phyloP scores from a whole-genome alignment of 2,329 filamentous ascomycete genomes.

The Botryotinia narcissicola region DNA sequence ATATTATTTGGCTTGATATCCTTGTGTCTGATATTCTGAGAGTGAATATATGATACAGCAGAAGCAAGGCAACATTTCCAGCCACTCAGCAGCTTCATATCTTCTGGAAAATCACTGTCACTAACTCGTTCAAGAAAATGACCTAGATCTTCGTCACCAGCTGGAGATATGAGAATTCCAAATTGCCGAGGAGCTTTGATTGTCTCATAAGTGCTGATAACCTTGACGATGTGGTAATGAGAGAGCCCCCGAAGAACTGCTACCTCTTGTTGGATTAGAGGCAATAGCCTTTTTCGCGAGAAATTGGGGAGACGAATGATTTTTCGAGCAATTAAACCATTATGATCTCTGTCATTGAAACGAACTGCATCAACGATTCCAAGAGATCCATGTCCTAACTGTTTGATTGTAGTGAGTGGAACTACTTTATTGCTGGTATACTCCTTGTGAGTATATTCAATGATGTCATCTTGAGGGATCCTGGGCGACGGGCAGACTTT shows the following conservation, averaged over 20 bases:
- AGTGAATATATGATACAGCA: conserved; percentile 25
- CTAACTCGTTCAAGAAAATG: conserved; percentile 26
- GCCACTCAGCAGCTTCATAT: conserved; percentile 12
- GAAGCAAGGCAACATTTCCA: conserved; percentile 28
- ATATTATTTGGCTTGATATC: conserved; percentile 30
- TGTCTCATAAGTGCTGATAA: conserved; percentile 27
- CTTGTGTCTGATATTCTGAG: conserved; percentile 26
- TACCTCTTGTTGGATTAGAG: conserved; percentile 27
- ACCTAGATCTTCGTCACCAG: conserved; percentile 26
- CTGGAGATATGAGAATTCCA: conserved; percentile 25
- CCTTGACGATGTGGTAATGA: conserved; percentile 24
- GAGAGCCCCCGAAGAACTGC: conserved; percentile 22
- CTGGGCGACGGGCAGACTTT: not conserved
- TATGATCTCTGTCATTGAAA: not conserved
- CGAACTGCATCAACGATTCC: conserved; percentile 26
- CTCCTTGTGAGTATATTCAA: conserved; percentile 20
- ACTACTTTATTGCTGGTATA: conserved; percentile 21
- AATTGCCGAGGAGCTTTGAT: conserved; percentile 25
- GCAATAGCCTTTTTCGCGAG: conserved; percentile 23
- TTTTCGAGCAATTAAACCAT: conserved; percentile 23
- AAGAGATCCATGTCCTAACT: conserved; percentile 26
- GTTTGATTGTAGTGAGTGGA: conserved; percentile 22
- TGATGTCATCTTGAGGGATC: not conserved
- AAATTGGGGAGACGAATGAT: conserved; percentile 23
- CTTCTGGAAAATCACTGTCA: conserved; percentile 25